Evolutionary conservation across 106 monocot genomes (phyloP).

Genomic region (Allium sativum): DNA sequence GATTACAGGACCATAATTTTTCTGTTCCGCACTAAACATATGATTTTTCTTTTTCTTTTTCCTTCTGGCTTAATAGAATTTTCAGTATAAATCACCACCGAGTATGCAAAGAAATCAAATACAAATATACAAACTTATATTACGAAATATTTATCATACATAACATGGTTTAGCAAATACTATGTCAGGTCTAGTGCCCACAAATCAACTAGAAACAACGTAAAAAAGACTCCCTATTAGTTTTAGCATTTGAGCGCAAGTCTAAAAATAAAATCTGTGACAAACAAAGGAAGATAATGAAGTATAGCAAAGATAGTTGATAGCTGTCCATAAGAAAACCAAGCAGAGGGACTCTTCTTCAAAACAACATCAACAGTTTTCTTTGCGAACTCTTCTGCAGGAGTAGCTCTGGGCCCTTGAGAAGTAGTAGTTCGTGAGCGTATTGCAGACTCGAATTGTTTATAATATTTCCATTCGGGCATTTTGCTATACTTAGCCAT

Average conservation of each 20-base stretch:
- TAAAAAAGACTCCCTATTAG: too few species aligned
- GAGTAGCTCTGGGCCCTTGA: constrained; percentile 50
- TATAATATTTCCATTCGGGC: constrained; percentile 87
- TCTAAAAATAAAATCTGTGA: constrained; percentile 52
- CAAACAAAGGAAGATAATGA: constrained; percentile 52
- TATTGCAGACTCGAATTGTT: constrained; percentile 39
- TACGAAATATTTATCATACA: too few species aligned
- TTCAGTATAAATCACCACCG: too few species aligned
- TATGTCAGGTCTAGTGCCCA: too few species aligned
- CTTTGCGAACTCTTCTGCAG: constrained; percentile 73
- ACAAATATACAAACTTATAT: too few species aligned
- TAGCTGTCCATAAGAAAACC: constrained; percentile 71
- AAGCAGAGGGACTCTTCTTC: constrained; percentile 57
- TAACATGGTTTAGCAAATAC: too few species aligned
- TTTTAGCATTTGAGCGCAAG: constrained; percentile 27
- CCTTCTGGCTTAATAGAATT: too few species aligned
- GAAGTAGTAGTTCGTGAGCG: constrained; percentile 41
- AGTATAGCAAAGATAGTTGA: constrained; percentile 42
- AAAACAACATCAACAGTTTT: constrained; percentile 50
- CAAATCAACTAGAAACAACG: too few species aligned
- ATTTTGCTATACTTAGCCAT: constrained; percentile 41
- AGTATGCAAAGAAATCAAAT: too few species aligned
- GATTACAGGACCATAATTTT: too few species aligned
- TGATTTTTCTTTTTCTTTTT: too few species aligned
- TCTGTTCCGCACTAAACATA: too few species aligned